Evolutionary conservation across 441 rosid genomes (phyloP), one percentile per base, ranked within the genome.

Genomic region (Bruguiera hainesii): DNA sequence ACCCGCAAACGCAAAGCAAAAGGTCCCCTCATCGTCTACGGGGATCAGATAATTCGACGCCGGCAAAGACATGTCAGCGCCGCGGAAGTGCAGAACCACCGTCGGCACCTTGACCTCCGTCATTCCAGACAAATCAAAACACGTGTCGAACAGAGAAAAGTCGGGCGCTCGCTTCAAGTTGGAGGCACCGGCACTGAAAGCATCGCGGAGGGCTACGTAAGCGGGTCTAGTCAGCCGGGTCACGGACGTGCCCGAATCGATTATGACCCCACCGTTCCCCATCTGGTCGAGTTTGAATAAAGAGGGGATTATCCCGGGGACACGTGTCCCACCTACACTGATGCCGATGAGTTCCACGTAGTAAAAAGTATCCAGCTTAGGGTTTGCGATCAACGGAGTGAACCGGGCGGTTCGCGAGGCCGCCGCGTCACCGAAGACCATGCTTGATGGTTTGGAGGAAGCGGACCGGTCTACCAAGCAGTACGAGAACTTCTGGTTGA

Each of bases 201-300:
- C 87, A 55, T 90, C 81, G 30, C 98, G 82, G 16, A 93, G 73
- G 1, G 93, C 93, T 5, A 79, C 63, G 76, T 93, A 90, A 35
- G 98, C 96, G 50, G 86, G 75, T 46, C 84, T 81, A 51, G 91
- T 91, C 75, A 93, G 55, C 1, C 98, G 80, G 62, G 97, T 93
- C 23, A 91, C 98, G 6, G 98, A 91, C 0, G 96, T 93, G 10
- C 98, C 98, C 56, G 97, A 93, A 67, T 93, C 98, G 9, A 93
- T 79, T 7, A 93, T 91, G 11, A 93, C 93, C 6, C 98, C 98
- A 1, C 98, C 97, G 70, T 82, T 80, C 1, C 98, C 97, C 10
- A 83, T 70, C 8, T 62, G 74, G 63, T 82, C 93, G 37, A 91
- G 84, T 68, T 86, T 87, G 79, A 93, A 93, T 3, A 87, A 73